Conservation (phyloP, 805 yeast species). For the Tetrapisispora taiwanensis region DNA sequence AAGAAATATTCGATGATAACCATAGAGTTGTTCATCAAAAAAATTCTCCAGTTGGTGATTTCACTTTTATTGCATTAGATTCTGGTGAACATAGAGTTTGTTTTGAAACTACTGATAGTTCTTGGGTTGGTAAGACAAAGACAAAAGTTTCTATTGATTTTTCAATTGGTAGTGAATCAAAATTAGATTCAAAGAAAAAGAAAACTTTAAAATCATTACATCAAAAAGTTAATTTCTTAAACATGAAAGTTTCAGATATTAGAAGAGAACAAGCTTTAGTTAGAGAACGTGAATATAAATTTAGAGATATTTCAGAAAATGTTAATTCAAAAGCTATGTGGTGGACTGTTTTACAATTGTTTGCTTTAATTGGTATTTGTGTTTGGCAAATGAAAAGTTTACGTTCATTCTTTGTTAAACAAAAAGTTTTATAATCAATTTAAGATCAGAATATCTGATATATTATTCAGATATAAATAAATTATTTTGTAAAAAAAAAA, state of each 20-base stretch:
- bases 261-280: conserved; percentile 56
- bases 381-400: conserved; percentile 65
- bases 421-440: conserved; percentile 36
- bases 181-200: conserved; percentile 59
- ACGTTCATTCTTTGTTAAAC: conserved; percentile 69
- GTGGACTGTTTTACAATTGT: conserved; percentile 62
- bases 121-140: conserved; percentile 53
- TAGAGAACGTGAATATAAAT: conserved; percentile 64
- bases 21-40: conserved; percentile 66
- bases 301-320: conserved; percentile 62
- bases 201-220: conserved; percentile 46
- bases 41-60: conserved; percentile 54
- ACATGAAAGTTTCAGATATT: conserved; percentile 47
- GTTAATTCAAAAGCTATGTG: conserved; percentile 61
- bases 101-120: conserved; percentile 40
- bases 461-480: too few species aligned
- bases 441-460: neutral
- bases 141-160: conserved; percentile 55
- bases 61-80: conserved; percentile 63
- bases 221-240: conserved; percentile 45
- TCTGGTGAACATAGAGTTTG: conserved; percentile 75
- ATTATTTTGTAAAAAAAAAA: too few species aligned
- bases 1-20: conserved; percentile 66
- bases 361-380: conserved; percentile 58
- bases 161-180: conserved; percentile 53